Evolutionary conservation across 169 alveolate species (phyloP).

Genomic region (Eimeria brunetti): DNA sequence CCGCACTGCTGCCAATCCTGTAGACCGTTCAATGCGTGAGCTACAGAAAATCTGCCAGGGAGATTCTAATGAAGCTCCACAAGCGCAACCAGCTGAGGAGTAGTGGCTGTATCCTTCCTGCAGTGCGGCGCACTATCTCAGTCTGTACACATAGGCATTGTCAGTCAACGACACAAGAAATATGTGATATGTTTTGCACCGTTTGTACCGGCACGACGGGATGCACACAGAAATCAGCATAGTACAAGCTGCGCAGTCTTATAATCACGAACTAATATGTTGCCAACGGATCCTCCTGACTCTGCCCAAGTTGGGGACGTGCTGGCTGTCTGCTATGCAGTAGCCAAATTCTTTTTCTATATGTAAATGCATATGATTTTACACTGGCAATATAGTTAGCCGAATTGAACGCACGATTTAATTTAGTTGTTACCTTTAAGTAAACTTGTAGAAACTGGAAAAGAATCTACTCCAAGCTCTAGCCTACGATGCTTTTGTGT

Average conservation of each 20-base stretch:
- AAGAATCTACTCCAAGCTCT: neutral
- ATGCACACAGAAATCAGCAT: neutral
- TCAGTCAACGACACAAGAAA: neutral
- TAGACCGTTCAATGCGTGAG: slow-evolving; percentile 49
- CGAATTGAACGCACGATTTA: too few species aligned
- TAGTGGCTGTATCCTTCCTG: neutral
- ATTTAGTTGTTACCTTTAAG: neutral
- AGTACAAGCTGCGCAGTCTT: neutral
- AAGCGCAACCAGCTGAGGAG: neutral
- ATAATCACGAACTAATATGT: neutral
- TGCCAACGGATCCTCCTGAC: neutral
- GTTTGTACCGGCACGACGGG: neutral
- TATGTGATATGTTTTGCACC: neutral
- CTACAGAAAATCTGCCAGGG: slow-evolving; percentile 60
- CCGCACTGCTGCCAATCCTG: slow-evolving; percentile 63
- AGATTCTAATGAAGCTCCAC: slow-evolving; percentile 25
- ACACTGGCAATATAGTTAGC: too few species aligned
- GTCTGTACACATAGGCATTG: neutral
- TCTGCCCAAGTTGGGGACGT: neutral
- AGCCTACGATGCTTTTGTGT: neutral
- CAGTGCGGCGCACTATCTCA: neutral
- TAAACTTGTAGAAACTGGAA: neutral
- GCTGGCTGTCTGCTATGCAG: neutral
- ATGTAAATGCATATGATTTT: neutral
- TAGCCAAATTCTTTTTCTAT: neutral